phyloP scores from a whole-genome alignment of 768 basidiomycete genomes.

The Hypholoma fasciculare region DNA sequence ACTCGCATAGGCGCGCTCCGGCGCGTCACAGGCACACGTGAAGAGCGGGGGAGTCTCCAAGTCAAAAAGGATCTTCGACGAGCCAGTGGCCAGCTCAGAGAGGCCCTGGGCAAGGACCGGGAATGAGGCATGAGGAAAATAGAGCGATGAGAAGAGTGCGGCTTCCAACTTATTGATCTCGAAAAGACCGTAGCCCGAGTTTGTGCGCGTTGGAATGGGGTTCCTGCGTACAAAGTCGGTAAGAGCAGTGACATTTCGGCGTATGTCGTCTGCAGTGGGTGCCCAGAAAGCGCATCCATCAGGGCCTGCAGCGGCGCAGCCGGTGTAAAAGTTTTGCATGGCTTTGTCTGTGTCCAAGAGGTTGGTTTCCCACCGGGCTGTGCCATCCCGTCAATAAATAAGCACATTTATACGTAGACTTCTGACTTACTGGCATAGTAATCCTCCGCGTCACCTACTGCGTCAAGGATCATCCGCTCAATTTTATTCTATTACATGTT shows the following conservation, averaged over 20 bases:
- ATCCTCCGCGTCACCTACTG: conserved; percentile 36
- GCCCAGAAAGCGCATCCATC: conserved; percentile 36
- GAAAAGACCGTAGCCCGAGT: conserved; percentile 31
- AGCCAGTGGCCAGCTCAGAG: conserved; percentile 30
- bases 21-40: conserved; percentile 26
- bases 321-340: conserved; percentile 31
- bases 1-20: not conserved
- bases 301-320: conserved; percentile 36
- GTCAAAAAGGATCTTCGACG: conserved; percentile 26
- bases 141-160: conserved; percentile 32
- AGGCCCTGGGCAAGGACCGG: conserved; percentile 32
- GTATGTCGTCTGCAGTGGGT: conserved; percentile 28
- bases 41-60: conserved; percentile 18
- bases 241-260: conserved; percentile 31
- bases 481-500: conserved; percentile 27
- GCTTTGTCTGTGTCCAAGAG: conserved; percentile 34
- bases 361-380: conserved; percentile 34
- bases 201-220: conserved; percentile 32
- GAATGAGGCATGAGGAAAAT: conserved; percentile 31
- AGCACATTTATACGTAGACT: not conserved
- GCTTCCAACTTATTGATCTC: conserved; percentile 31
- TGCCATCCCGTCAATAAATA: not conserved
- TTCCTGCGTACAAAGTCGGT: conserved; percentile 25
- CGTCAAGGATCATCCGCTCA: conserved; percentile 36
- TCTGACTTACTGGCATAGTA: conserved; percentile 33